phyloP scores from a whole-genome alignment of 345 rosid species.

The Eucalyptus pauciflora region DNA sequence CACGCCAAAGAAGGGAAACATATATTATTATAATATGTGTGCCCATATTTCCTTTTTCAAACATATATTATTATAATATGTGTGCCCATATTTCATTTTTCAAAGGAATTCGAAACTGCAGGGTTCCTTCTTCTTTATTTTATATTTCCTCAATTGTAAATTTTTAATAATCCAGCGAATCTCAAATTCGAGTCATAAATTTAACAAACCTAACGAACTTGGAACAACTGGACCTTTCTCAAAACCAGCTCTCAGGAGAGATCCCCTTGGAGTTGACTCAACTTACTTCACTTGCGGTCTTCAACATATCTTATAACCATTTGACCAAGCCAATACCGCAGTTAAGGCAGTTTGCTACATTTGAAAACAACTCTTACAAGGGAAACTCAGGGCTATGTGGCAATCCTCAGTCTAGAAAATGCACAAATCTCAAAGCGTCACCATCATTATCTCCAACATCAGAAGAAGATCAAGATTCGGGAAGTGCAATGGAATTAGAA shows the following conservation, averaged over 20 bases:
- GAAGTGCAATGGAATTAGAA: not conserved
- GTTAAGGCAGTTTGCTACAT: not conserved
- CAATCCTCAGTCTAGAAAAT: not conserved
- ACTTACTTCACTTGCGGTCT: not conserved
- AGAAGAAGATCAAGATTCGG: not conserved
- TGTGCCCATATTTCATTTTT: too few relatives aligned
- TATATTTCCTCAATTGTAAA: too few relatives aligned
- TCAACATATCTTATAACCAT: conserved; percentile 7
- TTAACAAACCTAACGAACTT: not conserved
- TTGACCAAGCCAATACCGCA: not conserved
- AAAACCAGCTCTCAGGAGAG: not conserved
- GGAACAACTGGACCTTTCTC: not conserved
- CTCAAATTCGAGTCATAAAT: too few relatives aligned
- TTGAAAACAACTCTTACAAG: not conserved
- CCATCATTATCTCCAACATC: not conserved
- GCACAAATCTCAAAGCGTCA: not conserved
- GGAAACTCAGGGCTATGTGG: not conserved
- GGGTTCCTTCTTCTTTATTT: too few relatives aligned
- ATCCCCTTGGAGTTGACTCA: not conserved
- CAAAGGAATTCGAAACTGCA: too few relatives aligned
- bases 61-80: too few relatives aligned
- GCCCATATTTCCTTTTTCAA: too few relatives aligned
- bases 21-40: too few relatives aligned
- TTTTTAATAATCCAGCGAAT: too few relatives aligned
- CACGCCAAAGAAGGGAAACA: too few relatives aligned